These are phyloP conservation scores for Apophysomyces ossiformis DNA, from an alignment of 371 early-diverging fungal species.

Conservation along the genomic window DNA sequence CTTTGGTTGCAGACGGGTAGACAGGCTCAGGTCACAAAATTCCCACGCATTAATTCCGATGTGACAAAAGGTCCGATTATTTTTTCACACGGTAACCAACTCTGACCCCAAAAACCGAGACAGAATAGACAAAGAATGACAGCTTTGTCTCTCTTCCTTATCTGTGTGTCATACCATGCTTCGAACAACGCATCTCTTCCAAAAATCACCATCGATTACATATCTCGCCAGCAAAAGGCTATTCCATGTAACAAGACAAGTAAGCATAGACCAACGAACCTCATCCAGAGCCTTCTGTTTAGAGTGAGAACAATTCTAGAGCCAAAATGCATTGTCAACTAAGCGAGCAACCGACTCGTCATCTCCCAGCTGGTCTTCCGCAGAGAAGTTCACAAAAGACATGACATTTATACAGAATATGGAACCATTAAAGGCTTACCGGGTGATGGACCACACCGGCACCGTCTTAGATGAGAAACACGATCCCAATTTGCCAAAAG, in stretches of 20 bases:
- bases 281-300: too few relatives aligned
- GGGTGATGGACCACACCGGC: slow-evolving; percentile 92
- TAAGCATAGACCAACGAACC: neutral
- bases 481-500: slow-evolving; percentile 83
- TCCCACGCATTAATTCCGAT: neutral
- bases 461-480: slow-evolving; percentile 69
- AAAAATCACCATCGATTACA: neutral
- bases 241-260: neutral
- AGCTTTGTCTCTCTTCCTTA: neutral
- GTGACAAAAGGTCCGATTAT: neutral
- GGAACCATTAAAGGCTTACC: slow-evolving; percentile 87
- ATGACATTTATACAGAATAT: slow-evolving; percentile 55
- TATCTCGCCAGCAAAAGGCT: neutral
- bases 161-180: neutral
- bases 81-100: slow-evolving; percentile 1
- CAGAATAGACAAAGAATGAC: neutral
- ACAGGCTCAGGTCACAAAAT: neutral
- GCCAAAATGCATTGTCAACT: neutral
- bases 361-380: slow-evolving; percentile 13
- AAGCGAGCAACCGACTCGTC: neutral
- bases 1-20: neutral
- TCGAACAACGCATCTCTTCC: neutral
- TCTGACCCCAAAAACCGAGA: neutral
- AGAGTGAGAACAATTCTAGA: neutral
- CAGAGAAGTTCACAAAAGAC: slow-evolving; percentile 32